Evolutionary conservation across 805 yeast genomes (phyloP), one percentile per base, ranked within the genome.

Genomic region (Teunomyces gatunensis): DNA sequence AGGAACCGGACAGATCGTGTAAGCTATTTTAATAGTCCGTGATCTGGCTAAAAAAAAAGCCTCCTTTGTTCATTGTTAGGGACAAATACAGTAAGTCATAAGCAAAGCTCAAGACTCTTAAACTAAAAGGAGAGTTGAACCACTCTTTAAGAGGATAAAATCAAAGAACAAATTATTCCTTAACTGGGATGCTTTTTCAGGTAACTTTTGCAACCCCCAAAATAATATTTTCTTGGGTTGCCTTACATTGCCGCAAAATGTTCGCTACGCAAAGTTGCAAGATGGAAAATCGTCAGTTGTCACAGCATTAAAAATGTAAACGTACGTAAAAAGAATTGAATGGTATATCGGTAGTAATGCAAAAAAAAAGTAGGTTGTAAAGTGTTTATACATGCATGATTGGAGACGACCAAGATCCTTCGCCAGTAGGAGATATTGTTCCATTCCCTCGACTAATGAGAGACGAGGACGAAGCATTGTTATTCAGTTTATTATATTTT

Each of bases 371-470:
- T 3, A 13, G 21, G 36, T 12, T 7, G 23, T 15, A 7, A 28
- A 15, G 29, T 37, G 39, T 32, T 43, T 32, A 49, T n/a, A 49
- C 52, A 47, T 51, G 54, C 54, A 51, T 51, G 18, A 49, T 40
- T 10, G 54, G 54, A 28, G 54, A 50, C 36, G 50, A 39, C 54
- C 54, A 51, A 7, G 51, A 47, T 12, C 47, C 17, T 20, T 37
- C 40, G 18, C 28, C 40, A 12, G 40, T 13, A 28, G 47, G 42
- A 18, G 40, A 21, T n/a, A 28, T 33, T 20, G 47, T 28, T 18
- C 33, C 28, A 27, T 23, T 12, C 23, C 29, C 27, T 9, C 29
- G 34, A 33, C 39, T 29, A 18, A 29, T 20, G 11, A 29, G 32
- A 9, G 44, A 29, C 9, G 44, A 18, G 6, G 44, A 29, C 28